These are phyloP conservation scores for Tricholoma saponaceum DNA, from an alignment of 768 basidiomycete genomes.

Conservation along the genomic window DNA sequence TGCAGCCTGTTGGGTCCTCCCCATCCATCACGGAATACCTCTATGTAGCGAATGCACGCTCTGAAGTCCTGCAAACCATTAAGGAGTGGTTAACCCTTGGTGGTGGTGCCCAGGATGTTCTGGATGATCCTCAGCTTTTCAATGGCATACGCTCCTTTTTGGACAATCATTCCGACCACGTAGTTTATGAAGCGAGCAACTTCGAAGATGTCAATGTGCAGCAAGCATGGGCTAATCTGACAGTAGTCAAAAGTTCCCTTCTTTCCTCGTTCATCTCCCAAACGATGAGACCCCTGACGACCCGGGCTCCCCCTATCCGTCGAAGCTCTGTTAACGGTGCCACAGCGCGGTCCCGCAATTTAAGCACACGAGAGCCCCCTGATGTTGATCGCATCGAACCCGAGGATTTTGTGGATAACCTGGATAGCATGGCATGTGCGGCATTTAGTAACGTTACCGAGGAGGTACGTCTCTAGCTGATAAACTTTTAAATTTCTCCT, in stretches of 20 bases:
- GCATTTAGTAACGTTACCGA: conserved; percentile 74
- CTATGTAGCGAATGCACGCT: conserved; percentile 47
- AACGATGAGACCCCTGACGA: conserved; percentile 54
- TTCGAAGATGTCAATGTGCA: conserved; percentile 42
- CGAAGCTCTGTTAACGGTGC: conserved; percentile 12
- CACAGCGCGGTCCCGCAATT: conserved; percentile 28
- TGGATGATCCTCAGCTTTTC: conserved; percentile 68
- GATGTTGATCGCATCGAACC: conserved; percentile 61
- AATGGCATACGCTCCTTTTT: conserved; percentile 59
- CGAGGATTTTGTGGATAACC: conserved; percentile 70
- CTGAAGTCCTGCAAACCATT: conserved; percentile 60
- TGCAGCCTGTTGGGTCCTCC: conserved; percentile 38
- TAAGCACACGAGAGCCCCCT: conserved; percentile 46
- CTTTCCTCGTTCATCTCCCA: conserved; percentile 46
- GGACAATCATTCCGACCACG: conserved; percentile 48
- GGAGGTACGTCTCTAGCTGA: conserved; percentile 45
- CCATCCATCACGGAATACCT: conserved; percentile 44
- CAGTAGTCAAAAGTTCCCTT: conserved; percentile 38
- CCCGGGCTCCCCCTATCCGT: conserved; percentile 11
- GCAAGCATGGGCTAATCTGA: conserved; percentile 42
- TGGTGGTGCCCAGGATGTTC: conserved; percentile 73
- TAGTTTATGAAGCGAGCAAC: conserved; percentile 36
- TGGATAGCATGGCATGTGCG: conserved; percentile 74
- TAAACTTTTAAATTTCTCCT: background rate
- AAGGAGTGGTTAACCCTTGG: conserved; percentile 72